Evolutionary conservation across 768 basidiomycete genomes (phyloP), one percentile per base, ranked within the genome.

Genomic region (Cantharellus cinnabarinus): DNA sequence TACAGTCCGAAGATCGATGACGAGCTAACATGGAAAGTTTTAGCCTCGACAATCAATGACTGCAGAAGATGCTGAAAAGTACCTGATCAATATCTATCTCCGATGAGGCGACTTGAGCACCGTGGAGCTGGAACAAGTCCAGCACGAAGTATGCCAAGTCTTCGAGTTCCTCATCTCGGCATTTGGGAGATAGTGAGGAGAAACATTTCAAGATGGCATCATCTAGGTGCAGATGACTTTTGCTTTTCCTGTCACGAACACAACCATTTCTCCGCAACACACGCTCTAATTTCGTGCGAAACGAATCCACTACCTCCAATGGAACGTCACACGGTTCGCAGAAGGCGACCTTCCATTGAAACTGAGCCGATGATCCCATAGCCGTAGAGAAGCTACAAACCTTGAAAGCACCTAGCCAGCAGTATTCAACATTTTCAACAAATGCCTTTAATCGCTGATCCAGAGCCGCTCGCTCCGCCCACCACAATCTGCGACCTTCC

Each of bases 321-420:
- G 77, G 69, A 40, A 74, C 63, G 52, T 69, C 70, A 41, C 69
- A 70, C 2, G 74, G 73, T 29, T 76, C 74, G 59, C 75, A 79
- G 39, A 81, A 71, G 65, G 85, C 81, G 1, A 82, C 81, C 85
- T 85, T 34, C 2, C 10, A 57, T 2, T 7, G 15, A 15, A 54
- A 34, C n/a, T 7, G n/a, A 55, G n/a, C 14, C 10, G 34, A 57
- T 34, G 44, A 5, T 29, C n/a, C 15, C n/a, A 55, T 34, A 40
- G 5, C n/a, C 52, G 39, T 41, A 41, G 14, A 60, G 15, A n/a
- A 4, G 59, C 29, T 2, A 65, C 74, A 41, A 56, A 91, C 93
- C 81, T 97, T 98, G 78, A 95, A 97, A 29, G 85, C 90, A 1
- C 95, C 94, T 2, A 99, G 75, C 95, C 95, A 98, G 66, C 86